These are phyloP conservation scores for Blastobotrys niveus DNA, from an alignment of 1,139 yeast genomes.

Conservation along the genomic window DNA sequence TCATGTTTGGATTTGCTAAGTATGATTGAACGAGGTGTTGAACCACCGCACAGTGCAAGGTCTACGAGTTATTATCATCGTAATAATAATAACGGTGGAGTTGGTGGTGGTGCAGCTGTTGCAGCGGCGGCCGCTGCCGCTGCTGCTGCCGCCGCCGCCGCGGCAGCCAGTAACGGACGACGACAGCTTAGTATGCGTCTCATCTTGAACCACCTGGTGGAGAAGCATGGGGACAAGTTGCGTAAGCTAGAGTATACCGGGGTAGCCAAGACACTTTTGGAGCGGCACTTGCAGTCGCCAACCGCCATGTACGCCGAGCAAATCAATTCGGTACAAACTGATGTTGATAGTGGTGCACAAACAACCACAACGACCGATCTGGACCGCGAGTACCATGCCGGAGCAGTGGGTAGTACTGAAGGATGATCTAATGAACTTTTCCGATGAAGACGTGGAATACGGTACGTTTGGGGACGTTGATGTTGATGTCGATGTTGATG, in stretches of 20 bases:
- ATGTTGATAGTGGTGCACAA: conserved; percentile 7
- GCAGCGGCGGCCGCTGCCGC: background rate
- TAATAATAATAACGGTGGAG: background rate
- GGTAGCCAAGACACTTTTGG: conserved; percentile 9
- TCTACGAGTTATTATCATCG: no score
- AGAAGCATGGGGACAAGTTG: conserved; percentile 41
- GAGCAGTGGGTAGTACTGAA: conserved; percentile 5
- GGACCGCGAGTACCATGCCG: conserved; percentile 1
- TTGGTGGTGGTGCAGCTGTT: background rate
- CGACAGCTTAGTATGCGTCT: conserved; percentile 38
- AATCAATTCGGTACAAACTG: conserved; percentile 12
- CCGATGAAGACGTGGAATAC: conserved; percentile 3
- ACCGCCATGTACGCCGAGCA: conserved; percentile 14
- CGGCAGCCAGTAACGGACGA: background rate
- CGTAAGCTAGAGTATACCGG: conserved; percentile 31
- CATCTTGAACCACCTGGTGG: conserved; percentile 47
- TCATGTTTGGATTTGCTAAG: conserved; percentile 69
- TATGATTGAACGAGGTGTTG: conserved; percentile 32
- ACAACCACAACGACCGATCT: background rate
- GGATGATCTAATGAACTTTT: conserved; percentile 8
- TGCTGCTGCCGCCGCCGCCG: background rate
- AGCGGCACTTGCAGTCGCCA: conserved; percentile 10
- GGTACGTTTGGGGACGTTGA: conserved; percentile 1
- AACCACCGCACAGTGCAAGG: background rate
- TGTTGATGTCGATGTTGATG: conserved; percentile 1